Conservation (phyloP, 148 eudicot genomes). For the Diospyros kaki region DNA sequence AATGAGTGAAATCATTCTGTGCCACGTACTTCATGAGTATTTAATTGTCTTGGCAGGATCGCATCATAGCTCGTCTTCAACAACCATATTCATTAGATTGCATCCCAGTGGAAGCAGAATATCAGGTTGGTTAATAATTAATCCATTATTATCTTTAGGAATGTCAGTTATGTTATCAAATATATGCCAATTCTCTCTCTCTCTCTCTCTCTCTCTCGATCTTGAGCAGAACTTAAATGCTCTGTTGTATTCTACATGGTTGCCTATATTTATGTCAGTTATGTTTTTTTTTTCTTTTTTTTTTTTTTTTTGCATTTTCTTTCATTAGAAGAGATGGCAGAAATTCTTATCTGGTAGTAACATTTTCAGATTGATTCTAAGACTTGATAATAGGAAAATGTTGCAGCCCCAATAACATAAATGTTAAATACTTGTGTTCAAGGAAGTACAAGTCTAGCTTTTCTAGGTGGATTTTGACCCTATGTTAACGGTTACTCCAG, state of each 20-base stretch:
- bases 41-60: conserved; percentile 50
- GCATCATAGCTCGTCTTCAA: conserved; percentile 97
- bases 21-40: neutral
- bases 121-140: conserved; percentile 55
- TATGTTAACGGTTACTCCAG: neutral
- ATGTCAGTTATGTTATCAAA: neutral
- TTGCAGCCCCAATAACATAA: neutral
- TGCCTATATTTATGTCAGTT: neutral
- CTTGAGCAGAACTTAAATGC: neutral
- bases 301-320: neutral
- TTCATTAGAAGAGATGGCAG: neutral
- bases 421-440: neutral
- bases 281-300: neutral
- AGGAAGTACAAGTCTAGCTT: neutral
- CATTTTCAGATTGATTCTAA: neutral
- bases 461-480: neutral
- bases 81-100: conserved; percentile 98
- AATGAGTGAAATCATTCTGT: neutral
- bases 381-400: neutral
- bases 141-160: neutral
- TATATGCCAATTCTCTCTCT: neutral
- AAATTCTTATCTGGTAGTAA: conserved; percentile 2
- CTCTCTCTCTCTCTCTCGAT: neutral
- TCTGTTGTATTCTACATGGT: neutral
- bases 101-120: conserved; percentile 99